Evolutionary conservation across 2,329 filamentous ascomycete species (phyloP).

Genomic region (Cercospora zeae-maydis): DNA sequence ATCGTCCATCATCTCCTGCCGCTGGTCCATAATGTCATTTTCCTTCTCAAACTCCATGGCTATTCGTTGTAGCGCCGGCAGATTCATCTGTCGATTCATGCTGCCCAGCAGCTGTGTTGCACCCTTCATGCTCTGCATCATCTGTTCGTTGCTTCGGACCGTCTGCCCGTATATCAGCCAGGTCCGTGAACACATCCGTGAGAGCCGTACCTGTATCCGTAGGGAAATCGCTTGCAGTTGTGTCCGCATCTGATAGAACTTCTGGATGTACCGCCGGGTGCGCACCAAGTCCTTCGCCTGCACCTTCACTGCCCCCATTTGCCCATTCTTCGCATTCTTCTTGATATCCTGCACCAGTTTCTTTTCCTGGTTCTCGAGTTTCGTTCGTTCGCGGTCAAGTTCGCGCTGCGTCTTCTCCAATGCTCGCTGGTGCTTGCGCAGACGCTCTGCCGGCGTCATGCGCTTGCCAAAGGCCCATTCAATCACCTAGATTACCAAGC

Average conservation of each 20-base stretch:
- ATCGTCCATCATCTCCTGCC: slow-evolving; percentile 99
- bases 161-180: slow-evolving; percentile 56
- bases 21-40: slow-evolving; percentile 98
- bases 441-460: slow-evolving; percentile 90
- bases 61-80: slow-evolving; percentile 90
- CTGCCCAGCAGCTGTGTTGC: slow-evolving; percentile 87
- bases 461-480: slow-evolving; percentile 99
- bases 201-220: slow-evolving; percentile 72
- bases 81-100: slow-evolving; percentile 98
- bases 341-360: slow-evolving; percentile 94
- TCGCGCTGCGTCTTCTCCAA: slow-evolving; percentile 97
- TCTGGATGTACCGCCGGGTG: slow-evolving; percentile 92
- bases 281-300: slow-evolving; percentile 95
- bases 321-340: slow-evolving; percentile 95
- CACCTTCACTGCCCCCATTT: slow-evolving; percentile 98
- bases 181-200: neutral
- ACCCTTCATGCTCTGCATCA: slow-evolving; percentile 99
- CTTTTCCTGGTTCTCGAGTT: slow-evolving; percentile 98
- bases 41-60: slow-evolving; percentile 99
- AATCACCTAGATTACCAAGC: slow-evolving; percentile 62
- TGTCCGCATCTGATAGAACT: slow-evolving; percentile 97
- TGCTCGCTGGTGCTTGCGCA: slow-evolving; percentile 91
- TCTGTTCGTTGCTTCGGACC: slow-evolving; percentile 96
- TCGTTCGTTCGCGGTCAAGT: slow-evolving; percentile 88
- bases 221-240: slow-evolving; percentile 94